Base-by-base conservation (phyloP, 768 basidiomycete species). In the Mycena crocata region DNA sequence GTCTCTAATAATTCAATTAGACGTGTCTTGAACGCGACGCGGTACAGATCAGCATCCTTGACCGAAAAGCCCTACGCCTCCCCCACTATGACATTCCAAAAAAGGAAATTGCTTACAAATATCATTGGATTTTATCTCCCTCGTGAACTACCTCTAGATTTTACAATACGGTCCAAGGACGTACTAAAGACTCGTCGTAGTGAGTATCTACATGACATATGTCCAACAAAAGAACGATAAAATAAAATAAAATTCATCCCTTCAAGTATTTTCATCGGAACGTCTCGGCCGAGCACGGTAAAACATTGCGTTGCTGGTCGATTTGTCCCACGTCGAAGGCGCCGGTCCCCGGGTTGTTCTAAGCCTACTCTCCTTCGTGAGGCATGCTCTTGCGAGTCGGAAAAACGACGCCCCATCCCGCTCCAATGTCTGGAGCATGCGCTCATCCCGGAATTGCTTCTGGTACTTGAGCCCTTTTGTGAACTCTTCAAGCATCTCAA, bases 291-390 rank as follows among this genome's bases (percentile, higher is more conserved):
- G 57, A 23, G 62, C 45, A 55, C 62, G 62, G 45, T 64, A 64
- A n/a, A 39, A 63, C 62, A 63, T 63, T 14, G 62, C 54, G 49
- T 54, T 64, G 24, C 46, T 15, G 26, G 46, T 24, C 57, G 72
- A 69, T 64, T 51, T 57, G 52, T 74, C 73, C 74, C 74, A 75
- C 56, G 71, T 75, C 66, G 69, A 67, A 50, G 65, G 54, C 44
- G 51, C 31, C 26, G 45, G 31, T 34, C 66, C 70, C 35, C 67
- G 50, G 31, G 67, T 72, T 14, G 74, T 66, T 37, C 54, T 50
- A 56, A 69, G 24, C 54, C 70, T 64, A 55, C 37, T 70, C 51
- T 76, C 72, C 54, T 74, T 71, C 52, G 49, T 57, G 35, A 76
- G 49, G 62, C 72, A 76, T 30, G 57, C 67, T 34, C 39, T 54